Evolutionary conservation across 192 early-diverging fungal species (phyloP).

Genomic region (Coemansia sp.): DNA sequence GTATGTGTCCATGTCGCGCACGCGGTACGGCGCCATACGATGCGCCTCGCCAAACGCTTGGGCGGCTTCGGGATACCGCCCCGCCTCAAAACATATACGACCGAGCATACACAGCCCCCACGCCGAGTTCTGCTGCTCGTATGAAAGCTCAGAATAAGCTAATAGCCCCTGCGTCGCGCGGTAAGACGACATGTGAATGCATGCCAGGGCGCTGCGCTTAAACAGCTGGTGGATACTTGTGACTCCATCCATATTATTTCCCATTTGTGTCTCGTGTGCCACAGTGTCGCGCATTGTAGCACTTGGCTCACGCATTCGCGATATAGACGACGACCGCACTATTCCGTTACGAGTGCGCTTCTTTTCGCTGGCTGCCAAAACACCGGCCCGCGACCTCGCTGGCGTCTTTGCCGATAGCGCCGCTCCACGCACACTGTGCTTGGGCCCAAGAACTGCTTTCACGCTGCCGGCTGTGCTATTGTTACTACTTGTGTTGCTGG

Average conservation of each 20-base stretch:
- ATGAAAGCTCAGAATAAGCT: slow-evolving; percentile 26
- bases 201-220: slow-evolving; percentile 11
- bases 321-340: slow-evolving; percentile 12
- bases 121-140: slow-evolving; percentile 29
- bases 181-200: slow-evolving; percentile 18
- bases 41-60: slow-evolving; percentile 56
- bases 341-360: slow-evolving; percentile 46
- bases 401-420: slow-evolving; percentile 25
- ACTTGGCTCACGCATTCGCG: slow-evolving; percentile 4
- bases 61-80: slow-evolving; percentile 57
- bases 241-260: neutral
- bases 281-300: neutral
- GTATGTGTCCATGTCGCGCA: slow-evolving; percentile 80
- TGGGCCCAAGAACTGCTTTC: neutral
- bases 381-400: slow-evolving; percentile 8
- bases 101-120: slow-evolving; percentile 53
- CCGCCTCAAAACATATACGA: slow-evolving; percentile 55
- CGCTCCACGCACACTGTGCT: neutral
- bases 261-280: too few relatives aligned
- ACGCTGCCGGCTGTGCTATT: neutral
- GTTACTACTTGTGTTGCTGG: neutral
- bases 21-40: slow-evolving; percentile 65
- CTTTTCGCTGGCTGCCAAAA: slow-evolving; percentile 28
- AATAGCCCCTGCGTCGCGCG: slow-evolving; percentile 18
- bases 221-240: slow-evolving; percentile 13